These are phyloP conservation scores for Fusarium multiceps DNA, from an alignment of 2,329 filamentous ascomycete species.

Conservation along the genomic window DNA sequence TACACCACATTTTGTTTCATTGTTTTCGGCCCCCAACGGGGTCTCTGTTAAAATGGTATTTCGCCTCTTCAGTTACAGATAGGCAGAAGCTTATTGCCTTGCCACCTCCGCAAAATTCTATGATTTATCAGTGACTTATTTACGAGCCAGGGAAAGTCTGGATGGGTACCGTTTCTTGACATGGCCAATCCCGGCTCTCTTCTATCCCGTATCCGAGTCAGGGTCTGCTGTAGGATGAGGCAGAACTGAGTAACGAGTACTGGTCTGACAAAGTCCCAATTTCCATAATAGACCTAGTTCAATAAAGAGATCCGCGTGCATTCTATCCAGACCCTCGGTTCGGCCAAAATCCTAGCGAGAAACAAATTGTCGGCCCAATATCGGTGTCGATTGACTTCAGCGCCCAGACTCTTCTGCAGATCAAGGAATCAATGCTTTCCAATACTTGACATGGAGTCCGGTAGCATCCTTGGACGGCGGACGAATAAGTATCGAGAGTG, in stretches of 20 bases:
- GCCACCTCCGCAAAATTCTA: background rate
- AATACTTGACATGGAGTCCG: background rate
- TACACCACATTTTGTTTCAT: background rate
- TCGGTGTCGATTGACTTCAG: background rate
- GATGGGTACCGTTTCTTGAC: constrained; percentile 1
- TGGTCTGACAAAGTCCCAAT: background rate
- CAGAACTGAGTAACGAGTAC: background rate
- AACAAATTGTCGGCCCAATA: background rate
- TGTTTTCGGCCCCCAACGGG: constrained; percentile 15
- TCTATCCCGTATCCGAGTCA: background rate
- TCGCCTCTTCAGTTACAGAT: background rate
- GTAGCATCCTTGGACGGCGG: background rate
- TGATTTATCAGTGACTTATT: background rate
- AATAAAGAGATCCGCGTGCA: constrained; percentile 1
- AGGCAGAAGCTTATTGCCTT: background rate
- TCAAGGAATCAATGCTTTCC: background rate
- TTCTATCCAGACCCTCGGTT: background rate
- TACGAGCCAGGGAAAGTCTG: background rate
- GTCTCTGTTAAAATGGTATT: background rate
- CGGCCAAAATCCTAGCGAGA: background rate
- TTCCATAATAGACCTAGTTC: constrained; percentile 11
- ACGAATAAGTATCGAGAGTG: background rate
- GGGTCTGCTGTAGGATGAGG: background rate
- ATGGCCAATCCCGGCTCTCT: background rate
- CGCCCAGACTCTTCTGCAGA: background rate